Percentiles rank a stretch among this genome's conserved stretches.
phyloP scores from a whole-genome alignment of 1,284 basidiomycete genomes.

The Cutaneotrichosporon cutaneum region DNA sequence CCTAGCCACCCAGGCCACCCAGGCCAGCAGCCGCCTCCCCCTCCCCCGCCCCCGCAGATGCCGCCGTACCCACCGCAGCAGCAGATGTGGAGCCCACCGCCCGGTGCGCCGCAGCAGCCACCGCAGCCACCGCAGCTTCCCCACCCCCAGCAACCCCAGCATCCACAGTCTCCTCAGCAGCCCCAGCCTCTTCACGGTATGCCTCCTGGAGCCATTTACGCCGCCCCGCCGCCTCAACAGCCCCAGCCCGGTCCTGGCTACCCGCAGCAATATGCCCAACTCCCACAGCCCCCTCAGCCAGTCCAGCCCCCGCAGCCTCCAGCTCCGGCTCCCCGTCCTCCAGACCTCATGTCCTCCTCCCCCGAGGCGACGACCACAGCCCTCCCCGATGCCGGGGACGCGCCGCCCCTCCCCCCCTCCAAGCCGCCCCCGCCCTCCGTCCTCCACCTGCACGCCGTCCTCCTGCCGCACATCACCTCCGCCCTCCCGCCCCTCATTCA shows the following conservation, averaged over 20 bases:
- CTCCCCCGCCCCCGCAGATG: slow-evolving; percentile 3
- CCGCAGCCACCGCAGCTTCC: slow-evolving; percentile 15
- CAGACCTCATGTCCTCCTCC: slow-evolving; percentile 38
- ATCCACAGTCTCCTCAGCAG: neutral
- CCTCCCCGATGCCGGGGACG: slow-evolving; percentile 43
- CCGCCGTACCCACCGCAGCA: slow-evolving; percentile 12
- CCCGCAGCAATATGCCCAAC: neutral
- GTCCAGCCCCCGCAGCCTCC: slow-evolving; percentile 24
- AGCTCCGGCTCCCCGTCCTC: slow-evolving; percentile 32
- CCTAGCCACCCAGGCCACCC: neutral
- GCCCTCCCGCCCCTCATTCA: slow-evolving; percentile 67
- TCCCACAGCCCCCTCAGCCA: neutral
- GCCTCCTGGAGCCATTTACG: neutral
- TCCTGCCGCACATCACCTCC: slow-evolving; percentile 71
- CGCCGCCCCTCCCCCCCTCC: slow-evolving; percentile 73
- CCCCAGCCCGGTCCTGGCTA: slow-evolving; percentile 16
- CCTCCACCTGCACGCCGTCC: slow-evolving; percentile 73
- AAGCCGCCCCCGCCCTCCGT: slow-evolving; percentile 74
- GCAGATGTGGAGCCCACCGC: slow-evolving; percentile 2
- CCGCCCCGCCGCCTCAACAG: slow-evolving; percentile 6
- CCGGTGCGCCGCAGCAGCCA: neutral
- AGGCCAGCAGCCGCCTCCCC: slow-evolving; percentile 8
- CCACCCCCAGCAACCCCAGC: neutral
- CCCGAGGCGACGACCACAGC: slow-evolving; percentile 42
- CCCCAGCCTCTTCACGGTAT: slow-evolving; percentile 21